Conservation (phyloP, 1,139 yeast genomes). For the Candida frijolesensis region DNA sequence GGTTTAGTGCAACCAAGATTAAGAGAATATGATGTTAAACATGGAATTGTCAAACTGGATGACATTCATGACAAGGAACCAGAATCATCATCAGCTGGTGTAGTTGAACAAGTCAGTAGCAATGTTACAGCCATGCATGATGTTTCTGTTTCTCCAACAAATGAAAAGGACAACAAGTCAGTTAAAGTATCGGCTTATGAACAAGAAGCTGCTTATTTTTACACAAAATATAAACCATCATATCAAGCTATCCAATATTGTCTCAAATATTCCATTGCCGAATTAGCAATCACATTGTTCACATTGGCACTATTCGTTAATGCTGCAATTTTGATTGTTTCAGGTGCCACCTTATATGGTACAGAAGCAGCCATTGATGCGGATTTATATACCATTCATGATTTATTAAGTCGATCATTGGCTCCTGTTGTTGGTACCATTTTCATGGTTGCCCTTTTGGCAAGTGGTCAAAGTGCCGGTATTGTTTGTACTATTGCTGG, state of each 20-base stretch:
- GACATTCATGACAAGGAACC: slow-evolving; percentile 15
- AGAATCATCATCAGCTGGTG: slow-evolving; percentile 6
- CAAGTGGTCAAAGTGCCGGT: slow-evolving; percentile 83
- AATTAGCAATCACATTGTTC: slow-evolving; percentile 64
- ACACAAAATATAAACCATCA: slow-evolving; percentile 61
- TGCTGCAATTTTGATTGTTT: slow-evolving; percentile 71
- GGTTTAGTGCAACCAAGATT: slow-evolving; percentile 78
- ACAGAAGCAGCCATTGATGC: slow-evolving; percentile 70
- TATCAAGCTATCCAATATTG: slow-evolving; percentile 65
- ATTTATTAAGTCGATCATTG: slow-evolving; percentile 54
- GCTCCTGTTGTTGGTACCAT: slow-evolving; percentile 77
- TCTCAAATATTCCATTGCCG: slow-evolving; percentile 65
- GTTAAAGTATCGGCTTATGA: slow-evolving; percentile 17
- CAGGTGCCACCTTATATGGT: slow-evolving; percentile 72
- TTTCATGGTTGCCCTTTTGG: slow-evolving; percentile 73
- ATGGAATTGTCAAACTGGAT: slow-evolving; percentile 44
- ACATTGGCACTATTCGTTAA: slow-evolving; percentile 80
- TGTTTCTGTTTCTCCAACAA: neutral
- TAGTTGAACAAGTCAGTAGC: slow-evolving; percentile 1
- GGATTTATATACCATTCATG: slow-evolving; percentile 71
- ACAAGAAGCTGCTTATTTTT: slow-evolving; percentile 37
- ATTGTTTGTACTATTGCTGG: slow-evolving; percentile 88
- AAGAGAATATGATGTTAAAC: slow-evolving; percentile 60
- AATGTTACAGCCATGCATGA: neutral
- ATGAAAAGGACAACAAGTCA: slow-evolving; percentile 9